Conservation (phyloP, 306 rosid species). For the Acacia melanoxylon region DNA sequence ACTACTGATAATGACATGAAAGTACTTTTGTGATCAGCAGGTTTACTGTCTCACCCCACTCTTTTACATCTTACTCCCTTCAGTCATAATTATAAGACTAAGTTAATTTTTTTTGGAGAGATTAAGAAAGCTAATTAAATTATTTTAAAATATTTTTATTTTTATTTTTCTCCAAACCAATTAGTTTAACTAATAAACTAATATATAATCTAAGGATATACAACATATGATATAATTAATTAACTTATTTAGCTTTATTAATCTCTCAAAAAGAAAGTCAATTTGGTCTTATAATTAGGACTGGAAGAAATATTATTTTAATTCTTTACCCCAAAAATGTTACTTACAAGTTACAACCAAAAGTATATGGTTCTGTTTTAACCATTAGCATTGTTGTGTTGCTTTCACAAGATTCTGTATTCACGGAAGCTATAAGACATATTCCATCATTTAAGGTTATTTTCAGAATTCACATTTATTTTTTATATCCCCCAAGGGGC, state of each 20-base stretch:
- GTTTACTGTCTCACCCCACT: slow-evolving; percentile 7
- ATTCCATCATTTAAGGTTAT: not conserved
- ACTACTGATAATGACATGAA: slow-evolving; percentile 11
- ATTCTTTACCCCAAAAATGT: not conserved
- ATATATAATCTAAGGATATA: too few species aligned
- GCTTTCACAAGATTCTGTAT: slow-evolving; percentile 24
- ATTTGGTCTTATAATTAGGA: too few species aligned
- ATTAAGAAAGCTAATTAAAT: too few species aligned
- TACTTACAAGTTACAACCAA: not conserved
- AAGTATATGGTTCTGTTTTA: slow-evolving; percentile 23
- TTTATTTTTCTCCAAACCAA: too few species aligned
- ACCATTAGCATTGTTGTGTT: slow-evolving; percentile 11
- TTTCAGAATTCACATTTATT: not conserved
- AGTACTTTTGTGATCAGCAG: not conserved
- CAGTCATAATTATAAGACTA: too few species aligned
- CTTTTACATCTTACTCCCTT: not conserved
- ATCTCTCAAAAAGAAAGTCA: too few species aligned
- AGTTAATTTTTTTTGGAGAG: too few species aligned
- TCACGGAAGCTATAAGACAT: not conserved
- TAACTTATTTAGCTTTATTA: too few species aligned
- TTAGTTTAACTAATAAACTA: too few species aligned
- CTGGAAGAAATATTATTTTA: too few species aligned
- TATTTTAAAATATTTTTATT: too few species aligned
- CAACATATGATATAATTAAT: too few species aligned
- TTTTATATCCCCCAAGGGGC: not conserved